Evolutionary conservation across 768 basidiomycete species (phyloP).

Genomic region (Podaxis sp.): DNA sequence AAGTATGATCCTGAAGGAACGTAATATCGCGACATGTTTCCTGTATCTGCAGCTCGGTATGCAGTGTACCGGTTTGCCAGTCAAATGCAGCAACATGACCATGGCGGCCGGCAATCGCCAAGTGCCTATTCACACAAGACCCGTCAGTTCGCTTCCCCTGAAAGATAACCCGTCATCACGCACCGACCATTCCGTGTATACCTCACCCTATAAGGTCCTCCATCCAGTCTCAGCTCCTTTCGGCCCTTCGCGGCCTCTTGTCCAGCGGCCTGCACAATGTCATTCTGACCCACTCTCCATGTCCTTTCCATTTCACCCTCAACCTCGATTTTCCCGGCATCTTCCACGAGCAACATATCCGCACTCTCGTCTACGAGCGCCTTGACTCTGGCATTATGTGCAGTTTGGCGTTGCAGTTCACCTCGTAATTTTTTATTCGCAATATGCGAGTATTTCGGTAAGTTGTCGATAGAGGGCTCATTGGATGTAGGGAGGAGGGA

Average conservation of each 20-base stretch:
- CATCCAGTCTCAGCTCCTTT: constrained; percentile 79
- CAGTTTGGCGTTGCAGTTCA: constrained; percentile 61
- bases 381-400: constrained; percentile 62
- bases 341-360: constrained; percentile 67
- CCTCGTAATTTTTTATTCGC: constrained; percentile 75
- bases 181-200: constrained; percentile 93
- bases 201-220: constrained; percentile 80
- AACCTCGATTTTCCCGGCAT: constrained; percentile 70
- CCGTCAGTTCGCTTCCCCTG: not conserved
- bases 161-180: not conserved
- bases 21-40: constrained; percentile 94
- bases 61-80: constrained; percentile 84
- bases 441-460: constrained; percentile 58
- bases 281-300: constrained; percentile 83
- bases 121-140: constrained; percentile 49
- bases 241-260: constrained; percentile 75
- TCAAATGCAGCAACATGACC: constrained; percentile 95
- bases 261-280: constrained; percentile 66
- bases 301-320: constrained; percentile 85
- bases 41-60: constrained; percentile 84
- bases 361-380: constrained; percentile 62
- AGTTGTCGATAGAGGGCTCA: constrained; percentile 29
- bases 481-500: constrained; percentile 57
- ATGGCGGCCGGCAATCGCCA: constrained; percentile 79
- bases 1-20: constrained; percentile 93